These are phyloP conservation scores for Apophysomyces variabilis DNA, from an alignment of 371 early-diverging fungal species.

Conservation along the genomic window DNA sequence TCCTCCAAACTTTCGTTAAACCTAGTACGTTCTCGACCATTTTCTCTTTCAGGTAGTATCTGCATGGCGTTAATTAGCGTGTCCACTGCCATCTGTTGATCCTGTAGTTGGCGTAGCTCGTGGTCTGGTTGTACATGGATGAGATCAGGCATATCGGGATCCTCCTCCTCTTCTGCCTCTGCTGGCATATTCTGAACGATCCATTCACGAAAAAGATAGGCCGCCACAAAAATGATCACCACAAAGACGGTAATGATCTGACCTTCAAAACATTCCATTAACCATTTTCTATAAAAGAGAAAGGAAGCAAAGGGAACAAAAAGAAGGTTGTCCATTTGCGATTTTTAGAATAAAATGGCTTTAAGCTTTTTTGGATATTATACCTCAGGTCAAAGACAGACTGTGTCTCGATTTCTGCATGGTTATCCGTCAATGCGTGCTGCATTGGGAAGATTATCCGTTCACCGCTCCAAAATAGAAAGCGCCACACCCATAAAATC, in stretches of 20 bases:
- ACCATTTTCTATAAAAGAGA: conserved; percentile 51
- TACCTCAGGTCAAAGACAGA: neutral
- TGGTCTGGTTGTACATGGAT: neutral
- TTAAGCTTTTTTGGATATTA: neutral
- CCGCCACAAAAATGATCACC: conserved; percentile 72
- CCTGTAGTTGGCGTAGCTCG: conserved; percentile 1
- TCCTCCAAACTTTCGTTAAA: conserved; percentile 1
- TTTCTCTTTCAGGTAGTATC: conserved; percentile 14
- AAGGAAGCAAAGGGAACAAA: neutral
- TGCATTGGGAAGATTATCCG: conserved; percentile 18
- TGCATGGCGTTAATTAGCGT: conserved; percentile 31
- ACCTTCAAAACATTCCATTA: conserved; percentile 85
- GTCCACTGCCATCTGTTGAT: conserved; percentile 30
- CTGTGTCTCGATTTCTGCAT: neutral
- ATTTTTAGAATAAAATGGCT: neutral
- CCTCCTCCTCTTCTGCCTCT: conserved; percentile 15
- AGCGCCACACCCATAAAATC: conserved; percentile 79
- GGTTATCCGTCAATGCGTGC: neutral
- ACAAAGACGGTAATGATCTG: conserved; percentile 75
- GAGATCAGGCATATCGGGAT: neutral
- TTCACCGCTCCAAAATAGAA: conserved; percentile 77
- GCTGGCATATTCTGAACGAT: conserved; percentile 71
- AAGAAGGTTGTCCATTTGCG: neutral
- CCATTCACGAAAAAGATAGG: conserved; percentile 84
- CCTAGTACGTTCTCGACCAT: conserved; percentile 1